A percentile compares a stretch with the other conserved stretches of the same genome.
Conservation (phyloP, 306 rosid species). For the Sechiopsis laciniata region DNA sequence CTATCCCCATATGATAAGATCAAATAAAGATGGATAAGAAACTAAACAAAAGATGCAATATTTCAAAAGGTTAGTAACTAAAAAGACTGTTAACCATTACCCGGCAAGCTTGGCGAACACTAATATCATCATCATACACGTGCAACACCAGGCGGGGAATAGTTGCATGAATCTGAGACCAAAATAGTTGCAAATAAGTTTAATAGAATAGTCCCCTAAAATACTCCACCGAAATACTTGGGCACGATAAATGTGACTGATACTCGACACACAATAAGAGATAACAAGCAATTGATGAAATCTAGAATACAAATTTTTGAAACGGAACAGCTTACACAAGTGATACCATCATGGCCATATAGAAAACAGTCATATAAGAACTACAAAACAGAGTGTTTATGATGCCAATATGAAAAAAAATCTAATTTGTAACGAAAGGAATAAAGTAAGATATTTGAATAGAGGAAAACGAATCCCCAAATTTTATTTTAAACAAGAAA, state of each 20-base stretch:
- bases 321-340: too few species aligned
- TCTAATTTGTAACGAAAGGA: neutral
- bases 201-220: neutral
- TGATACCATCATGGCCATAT: neutral
- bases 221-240: neutral
- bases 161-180: slow-evolving; percentile 65
- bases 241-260: too few species aligned
- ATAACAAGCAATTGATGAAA: too few species aligned
- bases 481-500: too few species aligned
- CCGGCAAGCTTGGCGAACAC: slow-evolving; percentile 90
- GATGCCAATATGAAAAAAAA: neutral
- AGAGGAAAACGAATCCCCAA: too few species aligned
- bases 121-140: slow-evolving; percentile 64
- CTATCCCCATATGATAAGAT: slow-evolving; percentile 30
- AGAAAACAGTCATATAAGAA: neutral
- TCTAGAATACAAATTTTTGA: too few species aligned
- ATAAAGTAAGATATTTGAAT: too few species aligned
- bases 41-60: slow-evolving; percentile 17
- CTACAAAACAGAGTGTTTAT: neutral
- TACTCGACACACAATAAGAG: too few species aligned
- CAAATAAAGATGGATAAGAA: slow-evolving; percentile 6
- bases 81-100: slow-evolving; percentile 38
- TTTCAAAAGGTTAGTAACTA: slow-evolving; percentile 22
- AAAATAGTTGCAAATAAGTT: slow-evolving; percentile 9
- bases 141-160: slow-evolving; percentile 89